phyloP scores from a whole-genome alignment of 1,284 basidiomycete genomes.

The Ustilago esculenta region DNA sequence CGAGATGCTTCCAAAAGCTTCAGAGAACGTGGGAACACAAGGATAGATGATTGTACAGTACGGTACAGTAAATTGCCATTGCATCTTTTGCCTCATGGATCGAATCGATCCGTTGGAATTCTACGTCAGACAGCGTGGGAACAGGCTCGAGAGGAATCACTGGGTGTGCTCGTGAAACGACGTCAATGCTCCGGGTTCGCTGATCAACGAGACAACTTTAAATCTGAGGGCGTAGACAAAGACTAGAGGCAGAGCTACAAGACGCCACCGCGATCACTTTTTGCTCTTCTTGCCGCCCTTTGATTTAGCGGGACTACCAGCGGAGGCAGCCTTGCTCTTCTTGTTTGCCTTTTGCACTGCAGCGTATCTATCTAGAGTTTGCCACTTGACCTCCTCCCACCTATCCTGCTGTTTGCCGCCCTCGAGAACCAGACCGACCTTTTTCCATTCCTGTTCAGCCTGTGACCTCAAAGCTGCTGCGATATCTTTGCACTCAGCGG shows the following conservation, averaged over 20 bases:
- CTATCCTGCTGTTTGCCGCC: conserved; percentile 22
- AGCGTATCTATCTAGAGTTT: conserved; percentile 38
- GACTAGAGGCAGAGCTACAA: too few species aligned
- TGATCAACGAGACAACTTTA: too few species aligned
- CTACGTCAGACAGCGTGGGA: too few species aligned
- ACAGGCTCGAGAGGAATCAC: too few species aligned
- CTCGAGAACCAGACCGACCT: conserved; percentile 20
- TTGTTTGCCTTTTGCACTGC: conserved; percentile 32
- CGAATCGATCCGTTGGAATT: too few species aligned
- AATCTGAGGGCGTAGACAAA: too few species aligned
- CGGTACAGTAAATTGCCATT: too few species aligned
- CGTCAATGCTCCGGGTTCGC: too few species aligned
- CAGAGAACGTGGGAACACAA: neutral
- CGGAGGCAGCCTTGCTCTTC: conserved; percentile 12
- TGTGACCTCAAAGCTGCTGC: conserved; percentile 23
- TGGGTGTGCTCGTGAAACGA: too few species aligned
- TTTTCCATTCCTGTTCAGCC: conserved; percentile 34
- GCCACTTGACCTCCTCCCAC: conserved; percentile 46
- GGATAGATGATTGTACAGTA: neutral
- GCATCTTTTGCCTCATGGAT: conserved; percentile 1
- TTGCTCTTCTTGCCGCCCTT: conserved; percentile 35
- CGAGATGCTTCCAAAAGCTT: conserved; percentile 49
- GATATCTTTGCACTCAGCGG: conserved; percentile 42
- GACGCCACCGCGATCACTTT: conserved; percentile 9
- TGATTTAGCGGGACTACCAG: conserved; percentile 2